phyloP scores from a whole-genome alignment of 2,329 filamentous ascomycete species.

The Helotiales sp. region DNA sequence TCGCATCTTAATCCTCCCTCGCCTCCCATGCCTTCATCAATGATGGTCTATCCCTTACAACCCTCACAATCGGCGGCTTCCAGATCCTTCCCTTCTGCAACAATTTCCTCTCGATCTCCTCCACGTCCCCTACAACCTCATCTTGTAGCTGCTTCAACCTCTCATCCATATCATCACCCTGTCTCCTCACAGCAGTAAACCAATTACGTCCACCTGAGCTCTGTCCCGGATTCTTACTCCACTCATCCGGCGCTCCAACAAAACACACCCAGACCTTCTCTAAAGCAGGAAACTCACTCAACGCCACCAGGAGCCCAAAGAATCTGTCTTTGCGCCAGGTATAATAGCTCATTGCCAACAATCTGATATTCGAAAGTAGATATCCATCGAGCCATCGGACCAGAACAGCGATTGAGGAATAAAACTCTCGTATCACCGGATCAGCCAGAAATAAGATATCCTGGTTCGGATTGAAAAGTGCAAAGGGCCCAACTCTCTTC shows the following conservation, averaged over 20 bases:
- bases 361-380: neutral
- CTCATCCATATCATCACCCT: neutral
- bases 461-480: neutral
- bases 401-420: neutral
- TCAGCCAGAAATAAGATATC: slow-evolving; percentile 2
- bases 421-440: neutral
- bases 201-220: neutral
- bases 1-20: neutral
- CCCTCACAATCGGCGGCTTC: neutral
- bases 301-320: neutral
- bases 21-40: neutral
- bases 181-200: neutral
- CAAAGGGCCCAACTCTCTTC: neutral
- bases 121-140: neutral
- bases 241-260: neutral
- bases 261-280: slow-evolving; percentile 5
- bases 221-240: neutral
- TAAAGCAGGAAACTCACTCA: neutral
- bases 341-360: neutral
- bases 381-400: neutral
- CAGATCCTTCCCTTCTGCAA: neutral
- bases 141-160: neutral
- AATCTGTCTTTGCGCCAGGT: slow-evolving; percentile 1
- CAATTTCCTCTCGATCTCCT: neutral
- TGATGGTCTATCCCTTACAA: neutral